phyloP scores from a whole-genome alignment of 2,329 filamentous ascomycete species.

The Aspergillus caelatus region DNA sequence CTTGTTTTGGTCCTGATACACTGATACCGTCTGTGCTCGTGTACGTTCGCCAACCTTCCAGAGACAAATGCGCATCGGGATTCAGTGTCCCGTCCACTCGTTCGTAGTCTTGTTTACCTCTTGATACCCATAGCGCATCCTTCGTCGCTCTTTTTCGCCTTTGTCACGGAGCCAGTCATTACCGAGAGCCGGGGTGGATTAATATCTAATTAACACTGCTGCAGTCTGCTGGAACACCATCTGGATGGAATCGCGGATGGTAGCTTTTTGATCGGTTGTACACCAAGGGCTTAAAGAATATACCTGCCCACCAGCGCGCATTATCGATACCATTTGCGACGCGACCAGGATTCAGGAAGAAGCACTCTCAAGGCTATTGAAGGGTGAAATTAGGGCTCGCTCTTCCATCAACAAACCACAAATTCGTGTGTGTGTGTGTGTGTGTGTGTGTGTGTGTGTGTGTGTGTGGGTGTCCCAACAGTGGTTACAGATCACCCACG shows the following conservation, averaged over 20 bases:
- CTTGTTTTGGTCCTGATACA: not conserved
- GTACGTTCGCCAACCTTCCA: not conserved
- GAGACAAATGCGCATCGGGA: conserved; percentile 1
- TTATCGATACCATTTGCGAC: not conserved
- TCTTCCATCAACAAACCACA: not conserved
- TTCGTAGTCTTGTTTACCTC: conserved; percentile 4
- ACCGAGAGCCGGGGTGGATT: not conserved
- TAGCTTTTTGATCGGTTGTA: not conserved
- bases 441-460: no score
- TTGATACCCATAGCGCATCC: conserved; percentile 5
- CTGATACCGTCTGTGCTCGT: not conserved
- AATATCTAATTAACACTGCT: not conserved
- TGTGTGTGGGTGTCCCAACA: no score
- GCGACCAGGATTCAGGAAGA: not conserved
- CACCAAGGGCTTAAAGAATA: not conserved
- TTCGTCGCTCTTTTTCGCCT: not conserved
- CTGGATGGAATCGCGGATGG: not conserved
- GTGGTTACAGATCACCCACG: not conserved
- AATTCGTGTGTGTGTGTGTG: not conserved
- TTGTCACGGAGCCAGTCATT: not conserved
- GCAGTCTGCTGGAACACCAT: not conserved
- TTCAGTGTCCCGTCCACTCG: conserved; percentile 8
- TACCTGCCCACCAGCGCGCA: not conserved
- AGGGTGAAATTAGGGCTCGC: not conserved
- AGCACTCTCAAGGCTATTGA: not conserved